A percentile compares a stretch with the other conserved stretches of the same genome.
These are phyloP conservation scores for Skeletonema grethae DNA, from an alignment of 108 stramenopile genomes.

Conservation along the genomic window DNA sequence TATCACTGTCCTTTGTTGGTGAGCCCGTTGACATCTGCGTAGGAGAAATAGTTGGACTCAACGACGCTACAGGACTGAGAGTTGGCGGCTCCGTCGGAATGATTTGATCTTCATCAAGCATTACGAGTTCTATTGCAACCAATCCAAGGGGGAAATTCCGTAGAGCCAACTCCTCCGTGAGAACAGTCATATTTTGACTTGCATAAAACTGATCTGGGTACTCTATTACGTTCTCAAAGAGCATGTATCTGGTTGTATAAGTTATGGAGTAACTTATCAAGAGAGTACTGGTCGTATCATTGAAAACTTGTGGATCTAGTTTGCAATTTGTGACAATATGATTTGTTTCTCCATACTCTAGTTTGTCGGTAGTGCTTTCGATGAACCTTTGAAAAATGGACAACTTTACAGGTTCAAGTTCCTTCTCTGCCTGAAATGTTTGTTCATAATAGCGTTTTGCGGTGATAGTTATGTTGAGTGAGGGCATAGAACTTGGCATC, in stretches of 20 bases:
- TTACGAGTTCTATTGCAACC: not conserved
- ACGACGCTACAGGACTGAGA: not conserved
- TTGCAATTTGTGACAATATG: not conserved
- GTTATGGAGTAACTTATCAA: not conserved
- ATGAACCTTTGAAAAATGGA: not conserved
- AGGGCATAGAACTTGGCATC: not conserved
- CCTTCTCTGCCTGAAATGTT: not conserved
- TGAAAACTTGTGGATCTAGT: not conserved
- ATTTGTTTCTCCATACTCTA: not conserved
- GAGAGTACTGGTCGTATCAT: not conserved
- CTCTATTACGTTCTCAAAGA: not conserved
- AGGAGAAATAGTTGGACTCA: not conserved
- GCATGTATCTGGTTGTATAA: not conserved
- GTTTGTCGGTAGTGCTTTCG: not conserved
- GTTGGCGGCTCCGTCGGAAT: not conserved
- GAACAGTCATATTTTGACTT: not conserved
- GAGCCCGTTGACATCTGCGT: not conserved
- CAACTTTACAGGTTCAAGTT: not conserved
- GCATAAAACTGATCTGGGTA: not conserved
- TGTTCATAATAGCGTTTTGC: not conserved
- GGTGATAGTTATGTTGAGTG: not conserved
- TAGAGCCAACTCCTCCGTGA: not conserved
- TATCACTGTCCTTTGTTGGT: not conserved
- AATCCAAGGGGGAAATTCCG: not conserved
- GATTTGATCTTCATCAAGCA: not conserved